Base-by-base conservation (phyloP, 2,329 filamentous ascomycete species). In the Botrytis medusae region DNA sequence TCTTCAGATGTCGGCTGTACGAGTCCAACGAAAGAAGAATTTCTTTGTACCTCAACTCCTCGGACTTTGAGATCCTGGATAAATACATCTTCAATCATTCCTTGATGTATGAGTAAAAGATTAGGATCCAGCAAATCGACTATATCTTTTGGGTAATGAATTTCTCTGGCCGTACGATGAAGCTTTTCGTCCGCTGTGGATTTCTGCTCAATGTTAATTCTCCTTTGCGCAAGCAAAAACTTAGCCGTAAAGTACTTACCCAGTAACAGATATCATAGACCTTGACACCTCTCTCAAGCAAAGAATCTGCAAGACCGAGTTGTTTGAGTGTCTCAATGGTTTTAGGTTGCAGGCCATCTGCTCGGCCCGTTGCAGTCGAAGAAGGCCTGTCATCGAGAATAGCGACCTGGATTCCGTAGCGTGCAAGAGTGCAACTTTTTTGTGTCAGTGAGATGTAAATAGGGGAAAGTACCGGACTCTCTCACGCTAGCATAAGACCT, bases 321-420 rank as follows among this genome's bases (percentile, higher is more conserved):
- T 87, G 88, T 78, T 90, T 88, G 71, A 90, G 88, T 9, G 90
- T 86, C 79, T 91, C 89, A 34, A 90, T 87, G 0, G 88, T 89
- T 18, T 88, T 87, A 65, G 86, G 87, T 79, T 90, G 88, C 51
- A 89, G 85, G 4, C 88, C 88, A 76, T 92, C 90, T 18, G 90
- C 90, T 80, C 91, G 87, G 6, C 89, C 90, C 62, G 77, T 78
- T 1, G 76, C 74, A 1, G 92, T 94, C 78, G 89, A 89, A 77
- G 92, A 88, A 48, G 87, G 84, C 75, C 91, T 84, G 79, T 93
- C 90, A 82, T 94, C 92, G 67, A 93, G 84, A 62, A 93, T 86
- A 59, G 87, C 85, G 4, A 88, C 86, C 72, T 88, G 88, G 78
- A 93, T 88, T 22, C 91, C 91, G 78, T 88, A 92, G 14, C 91